Evolutionary conservation across 345 rosid genomes (phyloP), one percentile per base, ranked within the genome.

Genomic region (Balakata baccata): DNA sequence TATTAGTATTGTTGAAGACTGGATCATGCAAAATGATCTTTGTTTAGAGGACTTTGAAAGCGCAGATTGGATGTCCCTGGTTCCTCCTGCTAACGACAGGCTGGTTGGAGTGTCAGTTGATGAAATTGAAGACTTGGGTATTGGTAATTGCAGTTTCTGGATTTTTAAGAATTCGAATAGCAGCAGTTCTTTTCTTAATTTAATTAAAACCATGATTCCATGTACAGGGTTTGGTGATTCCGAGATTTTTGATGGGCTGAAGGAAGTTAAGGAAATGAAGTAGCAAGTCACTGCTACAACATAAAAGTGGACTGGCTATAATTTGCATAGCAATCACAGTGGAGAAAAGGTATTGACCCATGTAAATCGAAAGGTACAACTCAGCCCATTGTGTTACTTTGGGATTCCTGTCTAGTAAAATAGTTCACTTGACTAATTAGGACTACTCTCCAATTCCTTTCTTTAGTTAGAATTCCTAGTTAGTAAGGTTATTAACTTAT

Each of bases 201-300:
- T 23, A 14, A 23, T 69, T 29, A 29, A 70, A 37, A 73, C 7
- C 50, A 25, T 54, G 71, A 74, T 70, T 65, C 37, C 70, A 67
- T 72, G 8, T 82, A 86, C 89, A 95, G 98, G 94, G 25, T 95
- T 95, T 41, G 85, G 84, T 78, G 99, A 92, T 75, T 73, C 54
- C 59, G 96, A 95, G 86, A 88, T 95, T 78, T 89, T 91, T 79
- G 78, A 74, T 56, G 76, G 76, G 34, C 41, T 72, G 79, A 75
- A 71, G 49, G 68, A 66, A 61, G 62, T 47, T 43, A 49, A 60
- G 60, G 41, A 54, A 58, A 66, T 74, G 18, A 66, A 11, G 18
- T 25, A 4, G 56, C 18, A 22, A 22, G 47, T 52, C 46, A 23
- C 29, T 59, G 14, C n/a, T 10, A 22, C 49, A 54, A 2, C 45